Conservation (phyloP, 345 rosid genomes). For the Hirschfeldia incana region DNA sequence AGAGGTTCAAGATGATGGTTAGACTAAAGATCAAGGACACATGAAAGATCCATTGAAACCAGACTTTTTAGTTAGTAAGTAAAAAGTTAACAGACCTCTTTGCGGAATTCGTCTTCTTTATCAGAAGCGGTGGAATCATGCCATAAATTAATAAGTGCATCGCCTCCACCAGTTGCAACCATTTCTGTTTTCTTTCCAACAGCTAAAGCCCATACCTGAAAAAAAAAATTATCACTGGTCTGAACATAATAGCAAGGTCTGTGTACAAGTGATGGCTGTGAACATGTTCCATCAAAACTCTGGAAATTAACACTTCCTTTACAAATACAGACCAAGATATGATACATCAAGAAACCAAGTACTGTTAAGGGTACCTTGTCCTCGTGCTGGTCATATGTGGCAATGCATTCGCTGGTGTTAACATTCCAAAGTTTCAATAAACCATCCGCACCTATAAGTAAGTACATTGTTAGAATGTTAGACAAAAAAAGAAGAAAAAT, state of each 20-base stretch:
- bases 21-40: not conserved
- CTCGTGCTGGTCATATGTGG: constrained; percentile 92
- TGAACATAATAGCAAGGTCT: constrained; percentile 1
- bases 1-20: constrained; percentile 27
- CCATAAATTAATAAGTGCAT: constrained; percentile 87
- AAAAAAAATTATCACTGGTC: constrained; percentile 31
- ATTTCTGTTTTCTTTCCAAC: constrained; percentile 89
- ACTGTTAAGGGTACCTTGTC: constrained; percentile 64
- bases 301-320: not conserved
- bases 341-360: constrained; percentile 3
- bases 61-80: constrained; percentile 4
- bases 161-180: constrained; percentile 92
- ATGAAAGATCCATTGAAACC: not conserved
- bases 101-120: constrained; percentile 82
- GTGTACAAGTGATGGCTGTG: not conserved
- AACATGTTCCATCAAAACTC: constrained; percentile 13
- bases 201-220: constrained; percentile 95
- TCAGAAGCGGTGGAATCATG: constrained; percentile 85
- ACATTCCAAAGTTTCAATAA: constrained; percentile 91
- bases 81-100: constrained; percentile 60
- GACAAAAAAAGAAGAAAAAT: not conserved
- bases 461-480: constrained; percentile 25
- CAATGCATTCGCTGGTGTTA: constrained; percentile 79
- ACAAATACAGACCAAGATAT: not conserved
- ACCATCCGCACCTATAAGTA: constrained; percentile 93